Percentiles rank a stretch among this genome's conserved stretches.
phyloP scores from a whole-genome alignment of 148 eudicot species.

The Polygonum maritimum region DNA sequence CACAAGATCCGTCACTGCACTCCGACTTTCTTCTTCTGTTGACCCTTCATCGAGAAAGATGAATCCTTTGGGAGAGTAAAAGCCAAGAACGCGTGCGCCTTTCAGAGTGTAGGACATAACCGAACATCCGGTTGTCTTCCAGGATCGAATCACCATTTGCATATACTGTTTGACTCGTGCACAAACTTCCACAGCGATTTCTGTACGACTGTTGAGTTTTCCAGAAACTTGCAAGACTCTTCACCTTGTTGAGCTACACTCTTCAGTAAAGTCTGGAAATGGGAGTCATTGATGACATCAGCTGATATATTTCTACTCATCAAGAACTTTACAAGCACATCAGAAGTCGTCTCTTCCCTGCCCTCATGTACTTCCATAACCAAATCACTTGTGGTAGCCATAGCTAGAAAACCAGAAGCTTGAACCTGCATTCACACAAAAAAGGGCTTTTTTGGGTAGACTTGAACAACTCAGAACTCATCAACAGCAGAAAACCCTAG shows the following conservation, averaged over 20 bases:
- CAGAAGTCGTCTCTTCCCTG: background rate
- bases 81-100: background rate
- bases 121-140: background rate
- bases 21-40: background rate
- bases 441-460: background rate
- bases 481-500: background rate
- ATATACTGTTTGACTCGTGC: background rate
- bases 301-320: background rate
- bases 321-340: background rate
- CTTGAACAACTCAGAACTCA: background rate
- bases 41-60: background rate
- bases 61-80: constrained; percentile 6
- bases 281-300: background rate
- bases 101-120: background rate
- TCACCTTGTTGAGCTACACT: constrained; percentile 3
- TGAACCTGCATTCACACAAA: background rate
- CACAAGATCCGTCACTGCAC: background rate
- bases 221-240: background rate
- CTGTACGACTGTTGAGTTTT: background rate
- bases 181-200: background rate
- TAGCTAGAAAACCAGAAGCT: background rate
- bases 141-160: background rate
- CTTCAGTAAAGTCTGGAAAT: background rate
- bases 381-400: background rate
- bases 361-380: background rate